Evolutionary conservation across 139 green algal genomes (phyloP), one percentile per base, ranked within the genome.

Genomic region (Chlamydomonas sphaeroides): DNA sequence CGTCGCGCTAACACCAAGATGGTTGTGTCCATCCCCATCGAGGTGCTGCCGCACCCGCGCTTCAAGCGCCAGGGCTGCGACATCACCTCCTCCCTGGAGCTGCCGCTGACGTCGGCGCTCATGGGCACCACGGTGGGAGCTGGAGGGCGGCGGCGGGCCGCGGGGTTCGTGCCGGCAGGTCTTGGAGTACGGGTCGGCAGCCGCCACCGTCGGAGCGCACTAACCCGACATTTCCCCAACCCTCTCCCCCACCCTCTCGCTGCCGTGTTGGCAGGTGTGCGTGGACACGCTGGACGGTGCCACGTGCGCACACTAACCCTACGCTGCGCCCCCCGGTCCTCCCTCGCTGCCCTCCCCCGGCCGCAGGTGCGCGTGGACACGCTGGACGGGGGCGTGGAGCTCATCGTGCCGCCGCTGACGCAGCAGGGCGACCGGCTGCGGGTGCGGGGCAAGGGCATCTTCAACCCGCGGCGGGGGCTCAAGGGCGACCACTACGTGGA

Each of bases 381-480:
- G 21, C 71, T 90, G 20, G 86, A 90, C 32, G 86, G 86, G 30
- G 41, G 39, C n/a, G 80, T 80, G 49, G 80, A 90, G 48, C 59
- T 90, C 36, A 63, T 62, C 15, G 80, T 90, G 36, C 86, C 86
- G 3, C 67, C 79, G 32, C 57, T 80, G 42, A 80, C 74, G 41
- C 92, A 96, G 86, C 83, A 90, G 25, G 91, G 88, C 28, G 91
- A 95, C 84, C 88, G 83, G 42, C 78, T 95, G 86, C 85, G 93
- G 11, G 86, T 96, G 85, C 89, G 89, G 7, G 91, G 88, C 18
- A 89, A 92, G 65, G 93, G 93, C 62, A 81, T 95, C 38, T 73
- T 88, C 17, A 84, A 70, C 28, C 68, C 84, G 33, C 72, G 83
- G 18, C 11, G 53, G 28, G 78, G 80, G 18, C 33, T 83, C 32